A percentile compares a stretch with the other conserved stretches of the same genome.
phyloP scores from a whole-genome alignment of 2,329 filamentous ascomycete species.

The Blastomyces emzantsi region DNA sequence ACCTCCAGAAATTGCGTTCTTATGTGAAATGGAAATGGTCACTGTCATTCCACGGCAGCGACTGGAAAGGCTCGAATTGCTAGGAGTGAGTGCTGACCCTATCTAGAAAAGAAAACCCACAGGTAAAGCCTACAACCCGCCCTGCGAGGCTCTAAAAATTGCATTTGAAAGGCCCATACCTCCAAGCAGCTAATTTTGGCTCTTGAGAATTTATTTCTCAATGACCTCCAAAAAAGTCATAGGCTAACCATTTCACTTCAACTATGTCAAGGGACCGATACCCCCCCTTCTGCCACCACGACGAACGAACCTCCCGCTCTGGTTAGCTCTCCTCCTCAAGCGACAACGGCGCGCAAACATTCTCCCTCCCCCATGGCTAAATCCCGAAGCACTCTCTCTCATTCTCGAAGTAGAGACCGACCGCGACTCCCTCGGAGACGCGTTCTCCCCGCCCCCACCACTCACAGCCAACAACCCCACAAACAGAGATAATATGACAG shows the following conservation, averaged over 20 bases:
- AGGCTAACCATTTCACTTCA: constrained; percentile 12
- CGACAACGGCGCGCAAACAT: constrained; percentile 92
- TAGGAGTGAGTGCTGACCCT: constrained; percentile 57
- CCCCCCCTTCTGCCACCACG: constrained; percentile 70
- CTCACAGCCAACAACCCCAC: constrained; percentile 40
- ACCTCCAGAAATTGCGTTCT: constrained; percentile 81
- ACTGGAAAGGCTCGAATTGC: constrained; percentile 73
- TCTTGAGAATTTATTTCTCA: not conserved
- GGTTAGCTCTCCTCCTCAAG: constrained; percentile 91
- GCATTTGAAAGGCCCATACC: not conserved
- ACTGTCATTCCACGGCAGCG: constrained; percentile 86
- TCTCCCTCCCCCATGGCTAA: constrained; percentile 80
- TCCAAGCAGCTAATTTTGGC: not conserved
- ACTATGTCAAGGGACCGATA: constrained; percentile 58
- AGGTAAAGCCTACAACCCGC: constrained; percentile 10
- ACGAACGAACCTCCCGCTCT: constrained; percentile 71
- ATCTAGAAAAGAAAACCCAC: constrained; percentile 6
- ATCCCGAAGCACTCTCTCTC: constrained; percentile 61
- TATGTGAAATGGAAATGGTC: constrained; percentile 96
- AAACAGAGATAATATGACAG: constrained; percentile 14
- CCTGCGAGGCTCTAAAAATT: not conserved
- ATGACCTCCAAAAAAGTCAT: not conserved
- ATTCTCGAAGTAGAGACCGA: constrained; percentile 77
- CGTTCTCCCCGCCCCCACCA: constrained; percentile 69
- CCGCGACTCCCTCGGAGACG: constrained; percentile 48